Base-by-base conservation (phyloP, 805 yeast genomes). In the Starmerella floricola region DNA sequence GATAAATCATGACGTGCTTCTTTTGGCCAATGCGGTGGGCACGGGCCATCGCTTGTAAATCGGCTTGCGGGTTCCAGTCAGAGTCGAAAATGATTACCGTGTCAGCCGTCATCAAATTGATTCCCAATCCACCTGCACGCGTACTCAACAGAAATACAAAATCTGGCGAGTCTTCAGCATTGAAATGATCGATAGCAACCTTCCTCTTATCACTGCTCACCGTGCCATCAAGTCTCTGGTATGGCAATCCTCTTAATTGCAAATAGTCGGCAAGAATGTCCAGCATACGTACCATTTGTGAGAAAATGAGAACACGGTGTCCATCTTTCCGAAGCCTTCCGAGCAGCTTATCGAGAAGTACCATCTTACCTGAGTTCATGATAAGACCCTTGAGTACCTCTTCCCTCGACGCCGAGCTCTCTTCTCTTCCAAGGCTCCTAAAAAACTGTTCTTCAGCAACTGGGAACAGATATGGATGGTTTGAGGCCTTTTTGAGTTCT, bases 11-110 rank as follows among this genome's bases (percentile, higher is more conserved):
- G 29, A 91, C 99, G 63, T 91, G 98, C 55, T 84, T 86, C 63
- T 87, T 91, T 62, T 91, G 99, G n/a, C 99, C 99, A 59, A 91
- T 91, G 68, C 99, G 78, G 65, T 91, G 99, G 2, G 98, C 95
- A 58, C 99, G 74, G 61, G 93, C 99, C 59, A 91, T 97, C 2
- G 99, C 99, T 64, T 91, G 99, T 57, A 80, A 80, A 58, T 91
- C 99, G 59, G 91, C 98, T 61, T 91, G 98, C 0, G 99, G 99
- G 57, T 91, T 91, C 66, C 88, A 91, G 39, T 93, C 79, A 59
- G 86, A 88, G 59, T 91, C 99, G 57, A 78, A 91, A 31, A 91
- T 88, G 53, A 91, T 84, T 23, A 91, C 99, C 6, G 99, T 91
- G 58, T 91, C 99, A 3, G 99, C 99, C 5, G 98, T 91, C 98